A percentile compares a stretch with the other conserved stretches of the same genome.
phyloP scores from a whole-genome alignment of 805 yeast genomes.

The Candida alai region DNA sequence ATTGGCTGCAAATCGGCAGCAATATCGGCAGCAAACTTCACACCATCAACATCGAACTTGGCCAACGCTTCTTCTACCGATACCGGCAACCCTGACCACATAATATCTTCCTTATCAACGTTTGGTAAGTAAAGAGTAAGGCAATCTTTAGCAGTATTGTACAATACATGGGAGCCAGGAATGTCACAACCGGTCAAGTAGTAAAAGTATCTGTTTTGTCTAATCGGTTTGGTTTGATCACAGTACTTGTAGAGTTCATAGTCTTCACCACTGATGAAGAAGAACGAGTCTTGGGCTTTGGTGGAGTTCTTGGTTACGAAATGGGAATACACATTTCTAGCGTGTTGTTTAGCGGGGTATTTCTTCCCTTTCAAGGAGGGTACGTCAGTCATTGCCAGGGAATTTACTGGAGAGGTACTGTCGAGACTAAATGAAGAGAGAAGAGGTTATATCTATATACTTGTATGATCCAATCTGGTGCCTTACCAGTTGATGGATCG shows the following conservation, averaged over 20 bases:
- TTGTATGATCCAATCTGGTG: too few relatives aligned
- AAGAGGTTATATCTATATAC: too few relatives aligned
- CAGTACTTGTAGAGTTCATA: slow-evolving; percentile 64
- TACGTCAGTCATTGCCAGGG: slow-evolving; percentile 10
- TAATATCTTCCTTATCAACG: slow-evolving; percentile 81
- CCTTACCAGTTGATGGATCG: too few relatives aligned
- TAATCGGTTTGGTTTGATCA: slow-evolving; percentile 72
- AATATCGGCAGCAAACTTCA: slow-evolving; percentile 56
- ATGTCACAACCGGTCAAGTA: slow-evolving; percentile 81
- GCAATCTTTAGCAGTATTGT: slow-evolving; percentile 47
- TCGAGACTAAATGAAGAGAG: too few relatives aligned
- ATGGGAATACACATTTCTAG: slow-evolving; percentile 46
- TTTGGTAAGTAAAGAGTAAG: slow-evolving; percentile 77
- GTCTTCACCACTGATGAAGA: slow-evolving; percentile 61
- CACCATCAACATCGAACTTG: slow-evolving; percentile 79
- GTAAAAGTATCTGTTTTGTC: slow-evolving; percentile 89
- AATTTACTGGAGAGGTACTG: too few relatives aligned
- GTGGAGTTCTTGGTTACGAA: slow-evolving; percentile 25
- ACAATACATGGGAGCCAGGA: slow-evolving; percentile 72
- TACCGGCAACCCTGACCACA: slow-evolving; percentile 95
- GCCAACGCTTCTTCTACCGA: slow-evolving; percentile 58
- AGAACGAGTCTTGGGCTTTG: slow-evolving; percentile 21
- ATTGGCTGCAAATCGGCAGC: slow-evolving; percentile 28
- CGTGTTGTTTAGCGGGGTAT: slow-evolving; percentile 85
- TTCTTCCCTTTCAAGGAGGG: slow-evolving; percentile 35